These are phyloP conservation scores for Stenocarpella maydis DNA, from an alignment of 2,329 filamentous ascomycete genomes.

Conservation along the genomic window DNA sequence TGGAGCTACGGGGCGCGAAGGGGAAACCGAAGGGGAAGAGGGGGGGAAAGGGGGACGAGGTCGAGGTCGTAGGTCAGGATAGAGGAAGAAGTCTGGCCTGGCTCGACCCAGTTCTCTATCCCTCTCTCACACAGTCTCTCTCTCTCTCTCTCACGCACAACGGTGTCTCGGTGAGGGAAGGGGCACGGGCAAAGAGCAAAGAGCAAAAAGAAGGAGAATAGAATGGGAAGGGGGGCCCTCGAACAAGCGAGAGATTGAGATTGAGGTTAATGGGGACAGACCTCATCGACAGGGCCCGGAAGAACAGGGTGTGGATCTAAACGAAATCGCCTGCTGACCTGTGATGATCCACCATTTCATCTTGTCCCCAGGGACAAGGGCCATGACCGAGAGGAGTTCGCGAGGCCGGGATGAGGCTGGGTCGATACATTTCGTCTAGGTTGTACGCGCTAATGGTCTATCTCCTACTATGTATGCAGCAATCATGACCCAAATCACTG, in stretches of 20 bases:
- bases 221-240: not conserved
- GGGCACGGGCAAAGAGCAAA: not conserved
- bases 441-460: no score
- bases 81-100: conserved; percentile 19
- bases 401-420: conserved; percentile 1
- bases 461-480: no score
- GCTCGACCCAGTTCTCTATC: conserved; percentile 16
- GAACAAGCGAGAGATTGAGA: conserved; percentile 27
- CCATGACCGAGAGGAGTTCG: not conserved
- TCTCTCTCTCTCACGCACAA: not conserved
- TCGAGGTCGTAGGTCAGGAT: conserved; percentile 14
- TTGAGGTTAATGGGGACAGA: conserved; percentile 26
- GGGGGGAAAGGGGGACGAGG: not conserved
- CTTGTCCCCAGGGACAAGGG: conserved; percentile 1
- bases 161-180: conserved; percentile 21
- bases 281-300: conserved; percentile 26
- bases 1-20: conserved; percentile 13
- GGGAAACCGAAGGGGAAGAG: not conserved
- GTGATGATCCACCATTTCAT: conserved; percentile 20
- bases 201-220: conserved; percentile 2
- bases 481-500: not conserved
- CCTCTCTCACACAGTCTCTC: conserved; percentile 1
- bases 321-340: conserved; percentile 26
- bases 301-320: conserved; percentile 25
- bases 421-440: not conserved